These are phyloP conservation scores for Magnolia changhungtana DNA, from an alignment of 164 flowering plant genomes.

Conservation along the genomic window DNA sequence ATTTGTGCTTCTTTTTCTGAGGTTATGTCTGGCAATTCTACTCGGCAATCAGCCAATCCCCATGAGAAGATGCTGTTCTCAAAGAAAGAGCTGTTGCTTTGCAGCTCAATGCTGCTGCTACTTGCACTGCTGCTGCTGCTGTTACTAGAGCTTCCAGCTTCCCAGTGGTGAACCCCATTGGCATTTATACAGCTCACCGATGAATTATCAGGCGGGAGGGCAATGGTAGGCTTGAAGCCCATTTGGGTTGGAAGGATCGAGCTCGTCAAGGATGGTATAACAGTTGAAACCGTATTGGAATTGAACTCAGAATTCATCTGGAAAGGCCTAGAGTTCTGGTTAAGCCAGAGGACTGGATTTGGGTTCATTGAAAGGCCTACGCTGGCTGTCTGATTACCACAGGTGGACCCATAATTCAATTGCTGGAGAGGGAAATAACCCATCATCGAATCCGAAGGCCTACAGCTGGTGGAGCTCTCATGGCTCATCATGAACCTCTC, in stretches of 20 bases:
- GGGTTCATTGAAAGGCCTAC: slow-evolving; percentile 23
- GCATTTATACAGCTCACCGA: slow-evolving; percentile 18
- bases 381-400: slow-evolving; percentile 5
- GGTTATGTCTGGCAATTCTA: slow-evolving; percentile 16
- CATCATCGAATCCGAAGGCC: slow-evolving; percentile 36
- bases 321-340: slow-evolving; percentile 18
- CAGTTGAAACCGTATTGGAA: slow-evolving; percentile 20
- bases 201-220: slow-evolving; percentile 28
- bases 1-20: slow-evolving; percentile 23
- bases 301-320: slow-evolving; percentile 29
- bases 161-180: slow-evolving; percentile 26
- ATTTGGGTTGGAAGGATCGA: slow-evolving; percentile 24
- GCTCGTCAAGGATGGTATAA: slow-evolving; percentile 27
- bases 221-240: slow-evolving; percentile 31
- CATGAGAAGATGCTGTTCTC: slow-evolving; percentile 44
- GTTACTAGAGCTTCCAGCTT: slow-evolving; percentile 22
- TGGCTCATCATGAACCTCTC: slow-evolving; percentile 38
- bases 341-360: slow-evolving; percentile 30
- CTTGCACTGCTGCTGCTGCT: slow-evolving; percentile 30
- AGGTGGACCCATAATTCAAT: slow-evolving; percentile 32
- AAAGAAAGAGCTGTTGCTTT: slow-evolving; percentile 28
- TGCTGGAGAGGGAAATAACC: slow-evolving; percentile 47
- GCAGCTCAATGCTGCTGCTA: slow-evolving; percentile 32
- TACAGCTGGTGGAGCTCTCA: slow-evolving; percentile 40
- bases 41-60: slow-evolving; percentile 33